These are phyloP conservation scores for Talaromyces funiculosus DNA, from an alignment of 2,329 filamentous ascomycete species.

Conservation along the genomic window DNA sequence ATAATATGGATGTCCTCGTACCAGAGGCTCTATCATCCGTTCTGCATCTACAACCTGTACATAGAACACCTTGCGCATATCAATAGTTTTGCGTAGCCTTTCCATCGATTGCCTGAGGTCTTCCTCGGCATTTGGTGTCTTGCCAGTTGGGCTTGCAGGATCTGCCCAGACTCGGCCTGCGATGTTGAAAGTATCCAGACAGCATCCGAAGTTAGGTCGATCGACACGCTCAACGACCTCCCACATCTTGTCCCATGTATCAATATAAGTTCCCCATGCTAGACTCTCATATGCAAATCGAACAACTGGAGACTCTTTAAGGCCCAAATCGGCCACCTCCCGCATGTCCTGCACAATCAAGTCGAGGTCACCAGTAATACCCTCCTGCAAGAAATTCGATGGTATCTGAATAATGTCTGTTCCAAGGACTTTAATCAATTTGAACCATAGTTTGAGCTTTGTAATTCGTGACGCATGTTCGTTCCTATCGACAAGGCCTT, in stretches of 20 bases:
- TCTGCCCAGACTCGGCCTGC: slow-evolving; percentile 65
- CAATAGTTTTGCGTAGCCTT: slow-evolving; percentile 49
- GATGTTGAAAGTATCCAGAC: slow-evolving; percentile 73
- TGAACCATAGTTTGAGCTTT: slow-evolving; percentile 63
- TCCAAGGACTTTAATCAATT: slow-evolving; percentile 53
- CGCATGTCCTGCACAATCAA: slow-evolving; percentile 57
- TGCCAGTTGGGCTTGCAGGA: slow-evolving; percentile 42
- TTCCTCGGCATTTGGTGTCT: slow-evolving; percentile 41
- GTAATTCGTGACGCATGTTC: slow-evolving; percentile 50
- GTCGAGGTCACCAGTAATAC: slow-evolving; percentile 44
- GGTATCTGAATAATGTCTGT: slow-evolving; percentile 65
- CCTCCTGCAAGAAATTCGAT: slow-evolving; percentile 55
- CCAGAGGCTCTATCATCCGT: slow-evolving; percentile 51
- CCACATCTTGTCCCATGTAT: slow-evolving; percentile 68
- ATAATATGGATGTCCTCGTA: slow-evolving; percentile 53
- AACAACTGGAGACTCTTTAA: slow-evolving; percentile 50
- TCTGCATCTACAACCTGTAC: slow-evolving; percentile 71
- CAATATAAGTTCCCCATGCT: slow-evolving; percentile 62
- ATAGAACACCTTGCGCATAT: slow-evolving; percentile 63
- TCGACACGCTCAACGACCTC: slow-evolving; percentile 60
- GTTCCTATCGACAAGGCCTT: slow-evolving; percentile 58
- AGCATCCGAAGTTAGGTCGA: slow-evolving; percentile 65
- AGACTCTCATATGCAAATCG: slow-evolving; percentile 67
- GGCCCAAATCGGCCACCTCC: slow-evolving; percentile 62
- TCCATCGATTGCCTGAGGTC: slow-evolving; percentile 50